A percentile compares a stretch with the other conserved stretches of the same genome.
phyloP scores from a whole-genome alignment of 495 filamentous ascomycete genomes.

The Margaritispora aquatica region DNA sequence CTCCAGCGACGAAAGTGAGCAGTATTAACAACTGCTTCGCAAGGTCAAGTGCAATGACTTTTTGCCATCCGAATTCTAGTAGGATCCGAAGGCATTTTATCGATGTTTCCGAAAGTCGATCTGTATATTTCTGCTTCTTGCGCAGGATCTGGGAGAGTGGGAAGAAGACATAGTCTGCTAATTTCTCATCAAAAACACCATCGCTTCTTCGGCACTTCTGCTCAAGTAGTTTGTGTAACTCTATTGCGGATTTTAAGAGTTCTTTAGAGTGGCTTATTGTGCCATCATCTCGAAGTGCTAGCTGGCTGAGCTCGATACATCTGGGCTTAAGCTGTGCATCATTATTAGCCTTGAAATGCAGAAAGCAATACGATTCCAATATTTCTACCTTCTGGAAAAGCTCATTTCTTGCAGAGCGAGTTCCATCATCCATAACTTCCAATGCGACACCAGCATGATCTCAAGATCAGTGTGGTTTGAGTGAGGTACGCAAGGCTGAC shows the following conservation, averaged over 20 bases:
- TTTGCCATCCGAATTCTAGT: slow-evolving; percentile 71
- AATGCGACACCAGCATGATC: not conserved
- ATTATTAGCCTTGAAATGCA: slow-evolving; percentile 14
- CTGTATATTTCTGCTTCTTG: slow-evolving; percentile 61
- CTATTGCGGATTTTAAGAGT: slow-evolving; percentile 44
- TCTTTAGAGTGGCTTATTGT: slow-evolving; percentile 46
- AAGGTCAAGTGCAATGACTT: slow-evolving; percentile 57
- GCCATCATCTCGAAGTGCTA: slow-evolving; percentile 54
- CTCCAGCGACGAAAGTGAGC: slow-evolving; percentile 71
- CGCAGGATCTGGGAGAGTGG: slow-evolving; percentile 84
- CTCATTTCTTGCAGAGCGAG: slow-evolving; percentile 29
- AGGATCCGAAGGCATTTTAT: slow-evolving; percentile 68
- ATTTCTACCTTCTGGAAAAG: slow-evolving; percentile 38
- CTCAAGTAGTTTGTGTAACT: slow-evolving; percentile 46
- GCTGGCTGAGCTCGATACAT: slow-evolving; percentile 73
- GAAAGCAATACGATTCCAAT: not conserved
- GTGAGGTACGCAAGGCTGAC: not conserved
- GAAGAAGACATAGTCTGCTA: slow-evolving; percentile 94
- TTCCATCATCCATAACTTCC: slow-evolving; percentile 11
- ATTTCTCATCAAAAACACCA: slow-evolving; percentile 62
- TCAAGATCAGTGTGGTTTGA: not conserved
- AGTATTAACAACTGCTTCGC: slow-evolving; percentile 82
- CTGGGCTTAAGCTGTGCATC: slow-evolving; percentile 60
- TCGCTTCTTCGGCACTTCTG: slow-evolving; percentile 41
- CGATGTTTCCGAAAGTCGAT: slow-evolving; percentile 65